Percentiles rank a stretch among this genome's conserved stretches.
Conservation (phyloP, 345 rosid genomes). For the Noccaea bulbosa region DNA sequence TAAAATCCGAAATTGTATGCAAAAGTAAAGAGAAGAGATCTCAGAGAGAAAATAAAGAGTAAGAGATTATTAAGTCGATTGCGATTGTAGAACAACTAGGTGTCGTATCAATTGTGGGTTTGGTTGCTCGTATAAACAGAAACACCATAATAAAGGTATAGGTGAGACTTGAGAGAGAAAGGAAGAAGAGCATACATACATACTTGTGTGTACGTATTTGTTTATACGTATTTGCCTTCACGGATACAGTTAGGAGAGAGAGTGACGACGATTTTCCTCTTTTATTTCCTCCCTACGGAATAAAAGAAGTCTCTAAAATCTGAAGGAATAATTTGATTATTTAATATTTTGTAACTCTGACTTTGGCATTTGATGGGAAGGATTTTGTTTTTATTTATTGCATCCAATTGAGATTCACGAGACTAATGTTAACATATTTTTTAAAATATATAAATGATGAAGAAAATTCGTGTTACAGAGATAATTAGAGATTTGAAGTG, state of each 20-base stretch:
- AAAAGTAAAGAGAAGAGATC: conserved; percentile 28
- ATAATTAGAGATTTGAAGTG: conserved; percentile 12
- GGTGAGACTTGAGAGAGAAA: conserved; percentile 38
- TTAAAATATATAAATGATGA: neutral
- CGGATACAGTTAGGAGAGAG: conserved; percentile 47
- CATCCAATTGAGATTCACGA: conserved; percentile 45
- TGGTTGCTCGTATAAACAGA: conserved; percentile 39
- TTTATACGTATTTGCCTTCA: conserved; percentile 45
- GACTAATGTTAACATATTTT: neutral
- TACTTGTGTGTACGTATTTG: conserved; percentile 6
- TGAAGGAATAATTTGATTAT: conserved; percentile 2
- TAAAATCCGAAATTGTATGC: neutral
- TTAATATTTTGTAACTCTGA: conserved; percentile 26
- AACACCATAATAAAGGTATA: conserved; percentile 41
- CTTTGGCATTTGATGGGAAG: conserved; percentile 41
- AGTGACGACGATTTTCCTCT: conserved; percentile 19
- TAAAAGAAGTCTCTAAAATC: conserved; percentile 39
- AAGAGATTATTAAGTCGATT: neutral
- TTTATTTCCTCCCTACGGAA: neutral
- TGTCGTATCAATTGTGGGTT: conserved; percentile 33
- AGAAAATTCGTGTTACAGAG: neutral
- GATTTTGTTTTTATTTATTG: conserved; percentile 44
- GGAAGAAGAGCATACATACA: conserved; percentile 40
- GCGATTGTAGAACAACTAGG: conserved; percentile 27
- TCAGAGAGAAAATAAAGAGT: conserved; percentile 23